Evolutionary conservation across 176 grass and related monocot genomes (phyloP), one percentile per base, ranked within the genome.

Genomic region (Cenchrus fungigraminus): DNA sequence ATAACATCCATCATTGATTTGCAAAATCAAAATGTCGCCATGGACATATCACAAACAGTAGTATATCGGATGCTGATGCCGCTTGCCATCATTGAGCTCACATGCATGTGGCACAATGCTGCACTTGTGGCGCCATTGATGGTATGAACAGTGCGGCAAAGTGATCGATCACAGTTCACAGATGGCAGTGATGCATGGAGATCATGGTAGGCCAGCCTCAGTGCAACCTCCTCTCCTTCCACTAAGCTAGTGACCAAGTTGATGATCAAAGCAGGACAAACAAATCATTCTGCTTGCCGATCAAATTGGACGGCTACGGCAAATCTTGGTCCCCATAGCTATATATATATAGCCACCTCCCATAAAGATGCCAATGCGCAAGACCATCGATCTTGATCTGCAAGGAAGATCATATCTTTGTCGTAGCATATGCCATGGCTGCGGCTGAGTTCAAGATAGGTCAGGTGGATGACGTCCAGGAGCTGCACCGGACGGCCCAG

Each of bases 391-490:
- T 62, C 59, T 56, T 81, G 11, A 17, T 86, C 40, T 19, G 32
- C 12, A 46, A 54, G 6, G 44, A 42, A 54, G 6, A 25, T 31
- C 28, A 66, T 54, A 71, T 81, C 50, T 57, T 37, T 42, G 42
- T 51, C 6, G 15, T 11, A 22, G 8, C n/a, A 29, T 52, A 43
- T 65, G 49, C 28, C 0, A 89, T 89, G 88, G 84, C 74, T 34
- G 9, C 66, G 22, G 79, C 74, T 44, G 86, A 71, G 59, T 11
- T 86, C 45, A 92, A 85, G 46, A 85, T 84, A 8, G 87, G 92
- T 2, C 84, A 88, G 67, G 80, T 98, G 0, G 82, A 92, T 0
- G 96, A 95, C 50, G 86, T 98, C 51, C 93, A 95, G 84, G 93
- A 98, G 91, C 87, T 95, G 42, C 88, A 89, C 9, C 13, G 89